Evolutionary conservation across 208 protist genomes (phyloP).

Genomic region (Phytomonas francai): DNA sequence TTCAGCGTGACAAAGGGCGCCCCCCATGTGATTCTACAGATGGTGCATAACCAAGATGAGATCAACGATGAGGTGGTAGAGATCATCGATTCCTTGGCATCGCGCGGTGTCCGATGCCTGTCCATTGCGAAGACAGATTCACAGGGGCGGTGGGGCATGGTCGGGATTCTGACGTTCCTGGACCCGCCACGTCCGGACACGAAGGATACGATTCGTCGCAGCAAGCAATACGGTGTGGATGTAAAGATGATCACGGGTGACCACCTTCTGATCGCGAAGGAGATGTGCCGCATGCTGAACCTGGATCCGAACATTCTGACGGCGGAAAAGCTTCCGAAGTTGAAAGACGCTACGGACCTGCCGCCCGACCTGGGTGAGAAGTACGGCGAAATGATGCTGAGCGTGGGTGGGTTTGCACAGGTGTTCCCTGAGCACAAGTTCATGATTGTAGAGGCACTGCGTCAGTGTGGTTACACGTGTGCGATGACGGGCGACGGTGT

Average conservation of each 20-base stretch:
- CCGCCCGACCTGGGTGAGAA: conserved; percentile 50
- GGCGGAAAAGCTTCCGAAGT: conserved; percentile 55
- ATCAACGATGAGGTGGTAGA: conserved; percentile 62
- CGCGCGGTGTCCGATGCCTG: conserved; percentile 69
- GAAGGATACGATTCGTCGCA: conserved; percentile 74
- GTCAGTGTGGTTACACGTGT: conserved; percentile 80
- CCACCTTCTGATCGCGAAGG: conserved; percentile 89
- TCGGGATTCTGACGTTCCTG: conserved; percentile 86
- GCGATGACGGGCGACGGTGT: conserved; percentile 97
- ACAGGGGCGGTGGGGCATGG: conserved; percentile 59
- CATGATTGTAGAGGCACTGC: conserved; percentile 90
- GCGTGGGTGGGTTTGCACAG: conserved; percentile 82
- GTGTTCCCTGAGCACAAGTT: conserved; percentile 95
- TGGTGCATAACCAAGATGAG: conserved; percentile 69
- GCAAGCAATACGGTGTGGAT: conserved; percentile 80
- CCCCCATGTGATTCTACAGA: conserved; percentile 73
- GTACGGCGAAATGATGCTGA: conserved; percentile 62
- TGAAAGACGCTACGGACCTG: conserved; percentile 53
- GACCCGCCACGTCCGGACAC: conserved; percentile 91
- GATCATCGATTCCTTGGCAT: conserved; percentile 61
- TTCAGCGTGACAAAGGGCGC: conserved; percentile 87
- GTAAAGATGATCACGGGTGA: conserved; percentile 96
- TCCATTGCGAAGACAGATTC: conserved; percentile 51
- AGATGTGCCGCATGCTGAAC: conserved; percentile 88
- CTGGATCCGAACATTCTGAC: conserved; percentile 88